Base-by-base conservation (phyloP, 768 basidiomycete species). In the Collybia nuda region DNA sequence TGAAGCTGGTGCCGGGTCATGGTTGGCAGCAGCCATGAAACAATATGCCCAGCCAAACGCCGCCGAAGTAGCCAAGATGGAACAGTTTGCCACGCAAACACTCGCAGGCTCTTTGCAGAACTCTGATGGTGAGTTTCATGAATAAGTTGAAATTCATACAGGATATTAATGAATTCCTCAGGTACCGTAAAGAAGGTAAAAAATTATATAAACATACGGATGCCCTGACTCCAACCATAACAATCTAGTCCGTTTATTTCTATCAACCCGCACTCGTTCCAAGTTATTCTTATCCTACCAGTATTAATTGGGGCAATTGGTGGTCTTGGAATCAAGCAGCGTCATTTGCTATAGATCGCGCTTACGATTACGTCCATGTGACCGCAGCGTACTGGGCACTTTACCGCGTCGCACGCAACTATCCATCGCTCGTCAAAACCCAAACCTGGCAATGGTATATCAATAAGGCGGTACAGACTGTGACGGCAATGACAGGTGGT, bases 1-100 rank as follows among this genome's bases (percentile, higher is more conserved):
- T 54, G 81, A 82, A 60, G 81, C 76, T n/a, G 81, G 81, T 23
- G 80, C 81, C 0, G 80, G 79, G 9, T 80, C 79, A 19, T 81
- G 79, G 78, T 57, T 82, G 12, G 78, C 81, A 6, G 80, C 76
- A 15, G 64, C 74, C 2, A 76, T 81, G 78, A 82, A 81, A 53
- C 77, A 82, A 56, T 82, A 65, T 53, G 76, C 69, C 1, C 79
- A 80, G 52, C 81, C 81, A 1, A 76, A 69, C 53, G 78, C 76
- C 0, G 69, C 66, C n/a, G 81, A 82, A 60, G 77, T 81, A 6
- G 60, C 69, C 1, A 80, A 80, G 59, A 56, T 81, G 55, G 80
- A 82, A 53, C 65, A 67, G 44, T 82, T 79, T 56, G 62, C 77
- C 39, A 76, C 69, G 52, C 53, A 68, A 38, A 75, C 75, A 1